A percentile compares a stretch with the other conserved stretches of the same genome.
Conservation (phyloP, 257 asterid genomes). For the Solanum gracilifrons region DNA sequence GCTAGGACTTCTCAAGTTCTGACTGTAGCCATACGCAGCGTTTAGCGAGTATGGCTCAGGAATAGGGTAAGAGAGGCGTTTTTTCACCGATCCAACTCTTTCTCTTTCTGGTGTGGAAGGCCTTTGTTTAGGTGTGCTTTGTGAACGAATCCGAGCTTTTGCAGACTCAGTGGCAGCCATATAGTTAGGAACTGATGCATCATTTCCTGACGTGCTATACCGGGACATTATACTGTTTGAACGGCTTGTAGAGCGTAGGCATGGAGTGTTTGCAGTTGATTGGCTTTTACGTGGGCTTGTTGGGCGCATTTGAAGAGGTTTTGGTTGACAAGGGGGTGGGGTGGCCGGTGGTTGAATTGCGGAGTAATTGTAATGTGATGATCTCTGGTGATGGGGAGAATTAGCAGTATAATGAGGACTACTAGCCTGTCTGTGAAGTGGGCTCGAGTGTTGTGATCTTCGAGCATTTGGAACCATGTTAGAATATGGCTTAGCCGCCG, state of each 20-base stretch:
- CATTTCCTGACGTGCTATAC: slow-evolving; percentile 23
- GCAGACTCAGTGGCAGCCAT: slow-evolving; percentile 94
- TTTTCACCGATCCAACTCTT: slow-evolving; percentile 40
- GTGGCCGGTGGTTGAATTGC: slow-evolving; percentile 33
- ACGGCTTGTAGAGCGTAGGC: slow-evolving; percentile 41
- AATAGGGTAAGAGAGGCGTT: slow-evolving; percentile 62
- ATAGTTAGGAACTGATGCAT: slow-evolving; percentile 49
- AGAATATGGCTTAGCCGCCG: slow-evolving; percentile 15
- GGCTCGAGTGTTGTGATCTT: slow-evolving; percentile 54
- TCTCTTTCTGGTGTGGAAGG: slow-evolving; percentile 80
- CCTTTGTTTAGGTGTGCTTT: slow-evolving; percentile 84
- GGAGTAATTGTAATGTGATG: slow-evolving; percentile 13
- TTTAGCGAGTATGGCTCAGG: slow-evolving; percentile 46
- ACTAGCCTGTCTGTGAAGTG: slow-evolving; percentile 25
- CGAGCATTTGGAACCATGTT: slow-evolving; percentile 23
- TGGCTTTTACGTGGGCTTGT: slow-evolving; percentile 57
- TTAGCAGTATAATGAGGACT: slow-evolving; percentile 14
- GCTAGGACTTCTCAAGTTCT: slow-evolving; percentile 70
- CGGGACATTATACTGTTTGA: slow-evolving; percentile 18
- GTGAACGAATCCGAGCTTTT: slow-evolving; percentile 67
- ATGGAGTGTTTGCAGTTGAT: slow-evolving; percentile 81
- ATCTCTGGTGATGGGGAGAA: slow-evolving; percentile 31
- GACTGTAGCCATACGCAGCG: slow-evolving; percentile 31
- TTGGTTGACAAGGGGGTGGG: slow-evolving; percentile 35
- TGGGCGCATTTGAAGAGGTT: slow-evolving; percentile 32